Conservation (phyloP, 371 early-diverging fungal genomes). For the Coelomomyces lativittatus region DNA sequence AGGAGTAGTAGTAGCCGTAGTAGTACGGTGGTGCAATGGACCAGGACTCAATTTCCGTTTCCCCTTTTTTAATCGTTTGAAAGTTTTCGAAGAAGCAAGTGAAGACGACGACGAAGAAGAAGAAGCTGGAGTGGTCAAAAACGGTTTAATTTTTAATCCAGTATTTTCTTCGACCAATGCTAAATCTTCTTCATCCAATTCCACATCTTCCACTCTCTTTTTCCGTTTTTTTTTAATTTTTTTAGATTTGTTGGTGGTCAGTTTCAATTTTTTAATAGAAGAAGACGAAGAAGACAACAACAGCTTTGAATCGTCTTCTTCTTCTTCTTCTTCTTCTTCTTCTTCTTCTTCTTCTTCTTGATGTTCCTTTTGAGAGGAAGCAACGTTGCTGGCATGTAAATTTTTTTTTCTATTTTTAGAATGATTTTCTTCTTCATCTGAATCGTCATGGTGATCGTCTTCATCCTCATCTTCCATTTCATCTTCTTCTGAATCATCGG, state of each 20-base stretch:
- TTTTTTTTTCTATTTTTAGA: not conserved
- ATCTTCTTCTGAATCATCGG: conserved; percentile 4
- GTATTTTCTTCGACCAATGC: conserved; percentile 68
- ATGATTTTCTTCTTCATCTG: not conserved
- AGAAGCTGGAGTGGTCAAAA: no score
- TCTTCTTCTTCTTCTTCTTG: not conserved
- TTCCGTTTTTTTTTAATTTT: not conserved
- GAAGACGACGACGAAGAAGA: not conserved
- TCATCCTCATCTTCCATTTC: conserved; percentile 3
- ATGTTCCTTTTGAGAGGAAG: not conserved
- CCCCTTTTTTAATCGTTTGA: conserved; percentile 54
- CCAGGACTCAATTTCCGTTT: no score
- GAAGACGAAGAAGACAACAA: no score
- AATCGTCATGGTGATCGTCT: not conserved
- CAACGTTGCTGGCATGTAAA: not conserved
- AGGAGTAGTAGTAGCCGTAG: no score
- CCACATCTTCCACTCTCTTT: conserved; percentile 29
- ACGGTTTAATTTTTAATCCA: conserved; percentile 5
- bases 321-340: not conserved
- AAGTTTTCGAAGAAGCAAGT: conserved; percentile 32
- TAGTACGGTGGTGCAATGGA: no score
- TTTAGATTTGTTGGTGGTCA: not conserved
- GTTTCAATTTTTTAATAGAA: not conserved
- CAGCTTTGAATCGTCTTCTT: not conserved
- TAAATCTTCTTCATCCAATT: conserved; percentile 71